Evolutionary conservation across 192 early-diverging fungal species (phyloP).

Genomic region (Mortierella hygrophila): DNA sequence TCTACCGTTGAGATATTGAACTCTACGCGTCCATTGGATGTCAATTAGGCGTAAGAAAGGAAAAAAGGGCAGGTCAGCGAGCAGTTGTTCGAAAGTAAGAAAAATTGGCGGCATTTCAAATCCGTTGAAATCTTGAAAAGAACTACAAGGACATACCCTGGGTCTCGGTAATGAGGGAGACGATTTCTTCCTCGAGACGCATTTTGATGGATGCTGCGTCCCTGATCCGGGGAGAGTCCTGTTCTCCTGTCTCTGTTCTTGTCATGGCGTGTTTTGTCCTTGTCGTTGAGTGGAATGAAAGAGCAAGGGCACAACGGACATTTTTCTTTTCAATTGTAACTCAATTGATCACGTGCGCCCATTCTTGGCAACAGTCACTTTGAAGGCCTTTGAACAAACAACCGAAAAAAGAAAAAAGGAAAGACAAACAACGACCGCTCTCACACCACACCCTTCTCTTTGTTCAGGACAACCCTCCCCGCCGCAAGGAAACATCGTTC

Average conservation of each 20-base stretch:
- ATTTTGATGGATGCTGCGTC: constrained; percentile 38
- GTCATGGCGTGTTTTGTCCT: neutral
- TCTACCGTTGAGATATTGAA: constrained; percentile 48
- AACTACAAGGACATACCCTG: constrained; percentile 24
- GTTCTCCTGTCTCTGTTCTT: neutral
- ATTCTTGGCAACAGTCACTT: constrained; percentile 1
- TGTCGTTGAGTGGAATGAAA: neutral
- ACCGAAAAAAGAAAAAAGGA: constrained; percentile 12
- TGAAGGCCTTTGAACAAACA: neutral
- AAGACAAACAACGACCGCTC: neutral
- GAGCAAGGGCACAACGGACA: neutral
- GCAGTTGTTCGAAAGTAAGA: neutral
- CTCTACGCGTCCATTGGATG: constrained; percentile 1
- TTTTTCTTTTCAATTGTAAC: neutral
- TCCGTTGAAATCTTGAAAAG: neutral
- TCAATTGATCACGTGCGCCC: neutral
- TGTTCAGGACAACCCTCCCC: constrained; percentile 5
- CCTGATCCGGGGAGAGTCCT: neutral
- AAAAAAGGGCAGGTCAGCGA: neutral
- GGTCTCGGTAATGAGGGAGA: constrained; percentile 39
- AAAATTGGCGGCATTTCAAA: neutral
- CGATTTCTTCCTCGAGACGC: constrained; percentile 48
- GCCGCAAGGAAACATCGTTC: neutral
- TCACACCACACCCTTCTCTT: neutral
- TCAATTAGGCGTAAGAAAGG: neutral